Base-by-base conservation (phyloP, 768 basidiomycete genomes). In the Mycena sanguinolenta region DNA sequence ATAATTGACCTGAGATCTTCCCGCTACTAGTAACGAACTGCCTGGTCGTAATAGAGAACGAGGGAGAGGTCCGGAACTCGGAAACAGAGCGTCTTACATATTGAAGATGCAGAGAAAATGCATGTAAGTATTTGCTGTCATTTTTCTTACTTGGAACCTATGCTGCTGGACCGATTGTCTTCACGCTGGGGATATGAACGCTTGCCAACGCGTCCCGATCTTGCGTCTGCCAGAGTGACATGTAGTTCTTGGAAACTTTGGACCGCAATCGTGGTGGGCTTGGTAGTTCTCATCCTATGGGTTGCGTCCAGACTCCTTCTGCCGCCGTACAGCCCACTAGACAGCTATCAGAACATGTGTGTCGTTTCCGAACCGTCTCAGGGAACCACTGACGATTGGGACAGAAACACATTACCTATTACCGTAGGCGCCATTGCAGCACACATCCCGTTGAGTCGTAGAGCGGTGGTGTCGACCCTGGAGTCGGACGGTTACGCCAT, bases 401-500 rank as follows among this genome's bases (percentile, higher is more conserved):
- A 16, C 36, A 63, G 62, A 63, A 63, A 63, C 28, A 23, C 9
- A 28, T 5, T 63, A 12, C 62, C 52, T 10, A 52, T 63, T 1
- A 54, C 62, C 0, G 4, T 14, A 25, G 21, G 2, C 62, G 39
- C 27, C 25, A 36, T 7, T 3, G 12, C 25, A 2, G 12, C 9
- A 19, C 49, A 53, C 50, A 3, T 36, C 10, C 34, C 52, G 2
- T 0, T 52, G 0, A 21, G 27, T 53, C 42, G 46, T 28, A 69
- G 67, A 27, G 79, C 77, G 6, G 76, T 81, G 52, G 79, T 80
- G 9, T 77, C 80, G 5, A 72, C 80, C 23, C 65, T 82, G 3
- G 80, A 81, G 73, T 77, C 78, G 36, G 78, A 82, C 67, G 64
- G 73, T 0, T 82, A 75, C 59, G 77, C 79, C 14, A 71, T 76